Evolutionary conservation across 2,329 filamentous ascomycete species (phyloP).

Genomic region (Didymella lethalis): DNA sequence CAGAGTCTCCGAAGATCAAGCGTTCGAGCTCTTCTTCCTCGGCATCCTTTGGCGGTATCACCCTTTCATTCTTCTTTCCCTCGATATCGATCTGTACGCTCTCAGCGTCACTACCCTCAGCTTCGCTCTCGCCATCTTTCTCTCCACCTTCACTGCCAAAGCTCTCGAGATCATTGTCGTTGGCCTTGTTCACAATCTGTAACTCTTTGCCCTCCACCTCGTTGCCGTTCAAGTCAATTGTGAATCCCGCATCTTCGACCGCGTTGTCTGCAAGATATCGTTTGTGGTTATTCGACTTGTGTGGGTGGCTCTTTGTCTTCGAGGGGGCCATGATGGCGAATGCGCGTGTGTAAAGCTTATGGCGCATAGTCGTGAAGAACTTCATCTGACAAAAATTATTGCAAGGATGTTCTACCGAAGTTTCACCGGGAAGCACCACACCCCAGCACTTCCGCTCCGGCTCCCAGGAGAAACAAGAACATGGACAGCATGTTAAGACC

Average conservation of each 20-base stretch:
- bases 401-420: conserved; percentile 34
- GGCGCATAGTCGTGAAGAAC: conserved; percentile 34
- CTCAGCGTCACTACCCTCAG: conserved; percentile 29
- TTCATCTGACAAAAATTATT: conserved; percentile 42
- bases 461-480: not conserved
- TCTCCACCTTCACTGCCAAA: conserved; percentile 31
- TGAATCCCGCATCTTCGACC: conserved; percentile 23
- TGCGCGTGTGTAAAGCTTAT: conserved; percentile 24
- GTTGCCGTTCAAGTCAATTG: conserved; percentile 33
- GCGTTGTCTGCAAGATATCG: conserved; percentile 31
- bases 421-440: conserved; percentile 12
- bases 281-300: conserved; percentile 32
- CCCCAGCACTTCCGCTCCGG: not conserved
- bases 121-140: conserved; percentile 12
- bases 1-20: conserved; percentile 85
- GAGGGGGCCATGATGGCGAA: conserved; percentile 39
- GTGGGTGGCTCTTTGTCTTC: conserved; percentile 28
- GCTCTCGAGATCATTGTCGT: conserved; percentile 35
- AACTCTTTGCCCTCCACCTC: conserved; percentile 36
- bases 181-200: conserved; percentile 30
- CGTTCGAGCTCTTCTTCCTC: conserved; percentile 87
- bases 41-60: conserved; percentile 71
- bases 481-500: not conserved
- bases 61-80: conserved; percentile 34
- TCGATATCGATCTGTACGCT: conserved; percentile 34